Percentiles rank a stretch among this genome's conserved stretches.
These are phyloP conservation scores for Rhynchosporium secalis DNA, from an alignment of 2,329 filamentous ascomycete species.

Conservation along the genomic window DNA sequence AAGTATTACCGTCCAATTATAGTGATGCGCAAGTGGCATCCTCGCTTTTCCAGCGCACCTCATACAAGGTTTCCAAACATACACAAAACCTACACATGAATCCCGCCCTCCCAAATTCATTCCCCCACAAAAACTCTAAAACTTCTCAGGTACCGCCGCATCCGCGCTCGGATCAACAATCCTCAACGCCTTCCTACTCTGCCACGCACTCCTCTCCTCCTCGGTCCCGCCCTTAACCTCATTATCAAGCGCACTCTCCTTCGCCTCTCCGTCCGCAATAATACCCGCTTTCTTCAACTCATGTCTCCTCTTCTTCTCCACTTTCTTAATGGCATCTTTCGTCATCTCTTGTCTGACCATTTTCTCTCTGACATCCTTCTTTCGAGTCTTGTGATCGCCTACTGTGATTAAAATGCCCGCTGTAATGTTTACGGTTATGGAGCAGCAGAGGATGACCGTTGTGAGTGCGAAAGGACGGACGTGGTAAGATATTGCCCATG, in stretches of 20 bases:
- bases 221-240: not conserved
- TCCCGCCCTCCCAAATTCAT: not conserved
- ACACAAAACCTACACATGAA: no score
- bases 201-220: constrained; percentile 5
- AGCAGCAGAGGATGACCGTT: constrained; percentile 77
- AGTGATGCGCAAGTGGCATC: no score
- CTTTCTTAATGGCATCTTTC: constrained; percentile 53
- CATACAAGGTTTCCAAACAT: no score
- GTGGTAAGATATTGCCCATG: constrained; percentile 75
- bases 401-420: constrained; percentile 75
- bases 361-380: constrained; percentile 81
- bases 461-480: constrained; percentile 70
- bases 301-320: constrained; percentile 41
- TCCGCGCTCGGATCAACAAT: constrained; percentile 5
- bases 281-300: constrained; percentile 15
- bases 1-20: no score
- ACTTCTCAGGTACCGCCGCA: constrained; percentile 1
- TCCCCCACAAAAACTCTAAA: not conserved
- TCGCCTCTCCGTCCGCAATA: not conserved
- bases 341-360: constrained; percentile 78
- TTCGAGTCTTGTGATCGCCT: constrained; percentile 74
- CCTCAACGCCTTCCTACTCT: not conserved
- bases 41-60: no score
- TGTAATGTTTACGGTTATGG: constrained; percentile 74
- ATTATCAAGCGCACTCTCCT: not conserved